Evolutionary conservation across 331 rosid species (phyloP).

Genomic region (Phaseolus coccineus): DNA sequence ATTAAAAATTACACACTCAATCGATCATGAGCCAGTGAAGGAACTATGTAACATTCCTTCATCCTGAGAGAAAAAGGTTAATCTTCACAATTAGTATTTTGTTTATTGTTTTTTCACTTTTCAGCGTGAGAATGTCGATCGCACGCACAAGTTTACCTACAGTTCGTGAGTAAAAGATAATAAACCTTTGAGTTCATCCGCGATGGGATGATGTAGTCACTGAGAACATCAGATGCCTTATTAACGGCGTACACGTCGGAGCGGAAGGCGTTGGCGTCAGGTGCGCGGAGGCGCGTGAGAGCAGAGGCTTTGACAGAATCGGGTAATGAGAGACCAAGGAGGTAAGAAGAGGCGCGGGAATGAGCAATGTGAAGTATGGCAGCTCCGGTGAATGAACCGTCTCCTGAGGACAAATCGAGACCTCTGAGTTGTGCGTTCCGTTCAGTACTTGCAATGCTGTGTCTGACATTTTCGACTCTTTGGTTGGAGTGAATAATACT

Average conservation of each 20-base stretch:
- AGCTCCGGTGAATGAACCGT: slow-evolving; percentile 61
- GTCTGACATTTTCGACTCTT: slow-evolving; percentile 80
- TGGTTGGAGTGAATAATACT: slow-evolving; percentile 14
- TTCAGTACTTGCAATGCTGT: slow-evolving; percentile 66
- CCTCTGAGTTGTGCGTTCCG: slow-evolving; percentile 65
- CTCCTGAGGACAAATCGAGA: slow-evolving; percentile 59
- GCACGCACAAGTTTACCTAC: slow-evolving; percentile 28
- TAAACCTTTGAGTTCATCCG: slow-evolving; percentile 73
- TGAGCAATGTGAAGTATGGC: slow-evolving; percentile 73
- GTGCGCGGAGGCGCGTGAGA: slow-evolving; percentile 55
- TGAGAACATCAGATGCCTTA: slow-evolving; percentile 58
- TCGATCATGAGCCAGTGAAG: not conserved
- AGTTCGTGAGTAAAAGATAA: slow-evolving; percentile 16
- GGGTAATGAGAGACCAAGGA: slow-evolving; percentile 72
- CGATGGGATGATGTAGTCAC: slow-evolving; percentile 73
- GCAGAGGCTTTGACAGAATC: slow-evolving; percentile 63
- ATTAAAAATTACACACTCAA: not conserved
- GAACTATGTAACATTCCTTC: not conserved
- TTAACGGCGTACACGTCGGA: slow-evolving; percentile 47
- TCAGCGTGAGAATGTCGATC: not conserved
- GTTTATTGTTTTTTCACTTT: not conserved
- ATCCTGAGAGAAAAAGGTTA: slow-evolving; percentile 10
- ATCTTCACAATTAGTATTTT: not conserved
- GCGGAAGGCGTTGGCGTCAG: slow-evolving; percentile 47
- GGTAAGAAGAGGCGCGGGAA: slow-evolving; percentile 60